A percentile compares a stretch with the other conserved stretches of the same genome.
phyloP scores from a whole-genome alignment of 176 grass and related monocot genomes.

The Eragrostis curvula region DNA sequence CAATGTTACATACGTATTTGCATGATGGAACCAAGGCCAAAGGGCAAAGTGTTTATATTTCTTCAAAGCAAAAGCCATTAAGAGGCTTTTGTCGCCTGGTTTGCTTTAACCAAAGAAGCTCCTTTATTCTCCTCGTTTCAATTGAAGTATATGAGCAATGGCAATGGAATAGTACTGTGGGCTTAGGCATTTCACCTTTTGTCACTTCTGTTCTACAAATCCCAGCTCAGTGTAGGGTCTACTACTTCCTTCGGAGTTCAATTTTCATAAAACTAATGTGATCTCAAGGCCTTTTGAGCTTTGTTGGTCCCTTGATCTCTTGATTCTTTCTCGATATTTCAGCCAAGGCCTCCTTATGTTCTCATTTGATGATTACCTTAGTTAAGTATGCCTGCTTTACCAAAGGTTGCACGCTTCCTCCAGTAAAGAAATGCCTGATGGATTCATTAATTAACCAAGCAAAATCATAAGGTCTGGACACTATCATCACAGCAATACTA shows the following conservation, averaged over 20 bases:
- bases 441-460: not conserved
- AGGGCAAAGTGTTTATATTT: conserved; percentile 34
- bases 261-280: not conserved
- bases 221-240: not conserved
- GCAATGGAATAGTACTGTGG: not conserved
- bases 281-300: not conserved
- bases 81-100: conserved; percentile 49
- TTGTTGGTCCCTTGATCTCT: conserved; percentile 10
- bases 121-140: conserved; percentile 48
- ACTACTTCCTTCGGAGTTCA: not conserved
- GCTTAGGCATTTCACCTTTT: not conserved
- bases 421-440: not conserved
- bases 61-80: conserved; percentile 59
- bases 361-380: conserved; percentile 13
- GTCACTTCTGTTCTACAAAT: not conserved
- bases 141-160: conserved; percentile 30
- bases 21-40: conserved; percentile 18
- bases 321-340: conserved; percentile 14
- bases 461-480: conserved; percentile 27
- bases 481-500: not conserved
- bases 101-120: conserved; percentile 56
- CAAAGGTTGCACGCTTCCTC: conserved; percentile 37
- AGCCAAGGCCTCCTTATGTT: not conserved
- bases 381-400: conserved; percentile 29
- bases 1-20: not conserved